phyloP scores from a whole-genome alignment of 805 yeast species.

The Wickerhamomyces xylosicus region DNA sequence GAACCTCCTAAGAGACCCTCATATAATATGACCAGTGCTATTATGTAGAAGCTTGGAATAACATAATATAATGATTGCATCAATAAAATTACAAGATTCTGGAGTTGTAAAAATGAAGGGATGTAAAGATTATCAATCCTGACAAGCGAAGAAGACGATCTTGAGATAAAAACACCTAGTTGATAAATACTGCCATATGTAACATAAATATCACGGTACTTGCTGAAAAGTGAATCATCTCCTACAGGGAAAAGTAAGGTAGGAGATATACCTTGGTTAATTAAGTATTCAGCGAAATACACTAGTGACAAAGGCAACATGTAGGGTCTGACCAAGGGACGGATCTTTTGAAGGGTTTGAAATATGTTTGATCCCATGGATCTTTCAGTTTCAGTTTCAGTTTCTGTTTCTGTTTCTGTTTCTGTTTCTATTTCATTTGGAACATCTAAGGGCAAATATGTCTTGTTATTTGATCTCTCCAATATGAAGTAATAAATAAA shows the following conservation, averaged over 20 bases:
- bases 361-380: conserved; percentile 1
- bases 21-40: conserved; percentile 61
- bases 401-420: not conserved
- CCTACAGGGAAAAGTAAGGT: conserved; percentile 66
- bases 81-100: conserved; percentile 50
- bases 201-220: conserved; percentile 81
- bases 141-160: conserved; percentile 67
- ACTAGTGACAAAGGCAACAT: conserved; percentile 82
- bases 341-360: conserved; percentile 23
- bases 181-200: conserved; percentile 86
- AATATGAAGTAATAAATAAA: conserved; percentile 30
- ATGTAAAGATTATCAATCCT: conserved; percentile 49
- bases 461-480: not conserved
- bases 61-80: conserved; percentile 53
- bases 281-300: conserved; percentile 76
- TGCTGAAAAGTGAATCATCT: conserved; percentile 56
- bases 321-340: conserved; percentile 45
- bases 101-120: conserved; percentile 55
- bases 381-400: not conserved
- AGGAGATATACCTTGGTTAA: conserved; percentile 89
- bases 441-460: not conserved
- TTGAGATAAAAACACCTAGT: conserved; percentile 82
- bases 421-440: conserved; percentile 1
- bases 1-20: conserved; percentile 91
- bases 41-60: conserved; percentile 48